Evolutionary conservation across 192 early-diverging fungal species (phyloP), one percentile per base, ranked within the genome.

Genomic region (Coemansia sp.): DNA sequence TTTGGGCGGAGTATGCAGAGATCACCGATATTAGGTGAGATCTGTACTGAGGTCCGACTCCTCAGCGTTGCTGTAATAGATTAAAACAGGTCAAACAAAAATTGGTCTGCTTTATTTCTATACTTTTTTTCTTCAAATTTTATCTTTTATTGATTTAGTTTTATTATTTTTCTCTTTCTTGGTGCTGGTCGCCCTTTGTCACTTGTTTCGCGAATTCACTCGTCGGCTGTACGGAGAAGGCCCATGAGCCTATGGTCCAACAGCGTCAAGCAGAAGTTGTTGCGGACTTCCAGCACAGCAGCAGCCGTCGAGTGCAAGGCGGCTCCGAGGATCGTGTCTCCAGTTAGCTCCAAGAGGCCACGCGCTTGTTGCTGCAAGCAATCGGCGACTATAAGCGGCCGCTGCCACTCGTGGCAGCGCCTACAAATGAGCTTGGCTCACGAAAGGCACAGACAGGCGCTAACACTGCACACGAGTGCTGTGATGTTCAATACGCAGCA

Each of bases 51-150:
- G 76, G 76, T 78, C 75, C 78, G 78, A 80, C 25, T 73, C 78
- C 78, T 60, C 60, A 37, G 57, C 60, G 64, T 19, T n/a, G 70
- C 62, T 60, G 41, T 76, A 81, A 73, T 81, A 81, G 79, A 81
- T 71, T 76, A 70, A 69, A 76, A 75, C 70, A 73, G 66, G 64
- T 81, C 73, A 62, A 50, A 46, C 57, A 53, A 72, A 62, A 31
- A 25, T 25, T 58, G 66, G 69, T 73, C 71, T 73, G 70, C 63
- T 75, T 70, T 71, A 70, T 27, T 62, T 75, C 69, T 68, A 71
- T 75, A 78, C 55, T 25, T 78, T 78, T 78, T 63, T 69, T n/a
- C 2, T 25, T 17, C 7, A 10, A 15, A 29, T n/a, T 36, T 42
- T 31, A 27, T 10, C 37, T 48, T 21, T 19, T 19, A 46, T 21